phyloP scores from a whole-genome alignment of 768 basidiomycete species.

The Mycena galopus region DNA sequence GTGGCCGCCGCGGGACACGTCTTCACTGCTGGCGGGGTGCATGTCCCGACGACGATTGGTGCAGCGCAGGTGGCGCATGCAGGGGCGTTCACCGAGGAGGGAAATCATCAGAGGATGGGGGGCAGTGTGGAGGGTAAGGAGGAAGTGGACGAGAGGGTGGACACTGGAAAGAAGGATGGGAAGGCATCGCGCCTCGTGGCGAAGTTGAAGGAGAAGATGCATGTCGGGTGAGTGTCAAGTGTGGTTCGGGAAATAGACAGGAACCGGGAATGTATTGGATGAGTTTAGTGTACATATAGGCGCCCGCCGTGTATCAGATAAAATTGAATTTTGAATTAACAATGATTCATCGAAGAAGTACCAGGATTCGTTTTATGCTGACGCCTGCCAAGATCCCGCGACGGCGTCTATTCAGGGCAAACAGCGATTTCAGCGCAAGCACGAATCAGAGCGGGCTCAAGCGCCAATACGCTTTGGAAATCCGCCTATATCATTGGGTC shows the following conservation, averaged over 20 bases:
- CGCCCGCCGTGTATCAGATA: too few relatives aligned
- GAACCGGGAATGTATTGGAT: neutral
- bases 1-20: neutral
- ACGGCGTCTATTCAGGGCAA: too few relatives aligned
- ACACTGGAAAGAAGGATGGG: neutral
- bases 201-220: conserved; percentile 11
- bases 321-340: too few relatives aligned
- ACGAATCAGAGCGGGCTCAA: too few relatives aligned
- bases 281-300: neutral
- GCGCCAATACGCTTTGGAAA: too few relatives aligned
- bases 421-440: too few relatives aligned
- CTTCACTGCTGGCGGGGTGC: neutral
- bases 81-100: neutral
- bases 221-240: neutral
- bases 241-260: neutral
- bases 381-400: too few relatives aligned
- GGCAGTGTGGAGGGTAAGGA: neutral
- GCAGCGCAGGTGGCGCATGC: conserved; percentile 8
- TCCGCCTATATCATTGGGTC: too few relatives aligned
- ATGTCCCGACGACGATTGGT: neutral
- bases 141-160: neutral
- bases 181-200: neutral
- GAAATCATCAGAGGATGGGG: too few relatives aligned
- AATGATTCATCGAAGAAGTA: too few relatives aligned
- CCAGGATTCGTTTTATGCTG: too few relatives aligned